Evolutionary conservation across 192 early-diverging fungal genomes (phyloP).

Genomic region (Backusella sp.): DNA sequence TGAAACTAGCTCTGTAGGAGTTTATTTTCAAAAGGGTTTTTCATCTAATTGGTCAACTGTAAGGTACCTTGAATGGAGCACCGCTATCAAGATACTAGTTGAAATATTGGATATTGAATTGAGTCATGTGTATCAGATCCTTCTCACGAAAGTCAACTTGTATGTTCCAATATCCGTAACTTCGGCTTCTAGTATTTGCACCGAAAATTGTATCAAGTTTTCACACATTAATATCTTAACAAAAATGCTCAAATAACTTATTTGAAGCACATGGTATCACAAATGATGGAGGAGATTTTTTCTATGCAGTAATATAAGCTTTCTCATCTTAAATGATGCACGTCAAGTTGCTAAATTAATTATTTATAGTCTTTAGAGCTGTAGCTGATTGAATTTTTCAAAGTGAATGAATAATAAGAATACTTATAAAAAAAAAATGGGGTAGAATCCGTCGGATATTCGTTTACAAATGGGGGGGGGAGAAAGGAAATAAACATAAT

Average conservation of each 20-base stretch:
- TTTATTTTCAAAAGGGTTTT: neutral
- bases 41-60: neutral
- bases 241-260: neutral
- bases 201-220: neutral
- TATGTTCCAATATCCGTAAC: neutral
- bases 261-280: conserved; percentile 2
- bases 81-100: neutral
- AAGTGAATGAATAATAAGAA: neutral
- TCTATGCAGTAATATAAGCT: conserved; percentile 2
- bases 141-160: neutral
- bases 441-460: neutral
- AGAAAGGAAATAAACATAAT: neutral
- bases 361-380: neutral
- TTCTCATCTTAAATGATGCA: neutral
- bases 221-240: neutral
- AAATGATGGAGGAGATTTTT: neutral
- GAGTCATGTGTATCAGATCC: neutral
- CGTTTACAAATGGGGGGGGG: neutral
- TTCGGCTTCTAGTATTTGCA: neutral
- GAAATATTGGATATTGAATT: neutral
- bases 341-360: neutral
- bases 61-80: neutral
- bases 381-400: neutral
- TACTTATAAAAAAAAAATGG: neutral
- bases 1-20: conserved; percentile 1